These are phyloP conservation scores for Irpex lacteus DNA, from an alignment of 1,284 basidiomycete species.

Conservation along the genomic window DNA sequence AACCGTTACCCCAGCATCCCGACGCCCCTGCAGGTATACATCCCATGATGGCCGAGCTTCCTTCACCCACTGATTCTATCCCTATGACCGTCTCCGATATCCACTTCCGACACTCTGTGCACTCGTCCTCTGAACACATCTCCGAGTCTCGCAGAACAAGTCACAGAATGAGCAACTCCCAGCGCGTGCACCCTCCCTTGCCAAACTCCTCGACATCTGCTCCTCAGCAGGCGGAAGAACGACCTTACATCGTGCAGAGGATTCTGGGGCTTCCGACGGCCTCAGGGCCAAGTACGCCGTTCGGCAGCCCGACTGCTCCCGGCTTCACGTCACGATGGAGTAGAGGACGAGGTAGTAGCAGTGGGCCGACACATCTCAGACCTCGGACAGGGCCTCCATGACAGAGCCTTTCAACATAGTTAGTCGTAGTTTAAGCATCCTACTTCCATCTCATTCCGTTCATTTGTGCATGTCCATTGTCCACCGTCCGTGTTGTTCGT, in stretches of 20 bases:
- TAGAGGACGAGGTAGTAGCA: neutral
- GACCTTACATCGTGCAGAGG: slow-evolving; percentile 36
- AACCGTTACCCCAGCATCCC: slow-evolving; percentile 5
- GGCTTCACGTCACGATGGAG: slow-evolving; percentile 15
- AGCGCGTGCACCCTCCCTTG: slow-evolving; percentile 47
- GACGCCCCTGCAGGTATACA: slow-evolving; percentile 15
- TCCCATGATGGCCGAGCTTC: slow-evolving; percentile 17
- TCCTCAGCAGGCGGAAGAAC: slow-evolving; percentile 1
- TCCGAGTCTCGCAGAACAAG: slow-evolving; percentile 34
- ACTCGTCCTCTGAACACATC: slow-evolving; percentile 30
- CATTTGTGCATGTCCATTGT: neutral
- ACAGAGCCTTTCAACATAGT: neutral
- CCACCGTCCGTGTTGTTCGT: neutral
- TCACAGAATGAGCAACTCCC: slow-evolving; percentile 28
- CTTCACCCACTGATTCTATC: slow-evolving; percentile 65
- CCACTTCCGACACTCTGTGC: slow-evolving; percentile 56
- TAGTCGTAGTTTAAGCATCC: neutral
- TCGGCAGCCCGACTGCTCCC: slow-evolving; percentile 19
- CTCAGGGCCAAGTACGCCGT: slow-evolving; percentile 21
- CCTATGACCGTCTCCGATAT: slow-evolving; percentile 69
- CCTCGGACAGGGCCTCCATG: neutral
- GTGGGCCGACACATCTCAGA: slow-evolving; percentile 11
- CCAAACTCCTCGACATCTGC: slow-evolving; percentile 25
- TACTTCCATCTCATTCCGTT: neutral
- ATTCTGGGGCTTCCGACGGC: slow-evolving; percentile 33